Evolutionary conservation across 352 stramenopile species (phyloP).

Genomic region (Globisporangium okanoganense): DNA sequence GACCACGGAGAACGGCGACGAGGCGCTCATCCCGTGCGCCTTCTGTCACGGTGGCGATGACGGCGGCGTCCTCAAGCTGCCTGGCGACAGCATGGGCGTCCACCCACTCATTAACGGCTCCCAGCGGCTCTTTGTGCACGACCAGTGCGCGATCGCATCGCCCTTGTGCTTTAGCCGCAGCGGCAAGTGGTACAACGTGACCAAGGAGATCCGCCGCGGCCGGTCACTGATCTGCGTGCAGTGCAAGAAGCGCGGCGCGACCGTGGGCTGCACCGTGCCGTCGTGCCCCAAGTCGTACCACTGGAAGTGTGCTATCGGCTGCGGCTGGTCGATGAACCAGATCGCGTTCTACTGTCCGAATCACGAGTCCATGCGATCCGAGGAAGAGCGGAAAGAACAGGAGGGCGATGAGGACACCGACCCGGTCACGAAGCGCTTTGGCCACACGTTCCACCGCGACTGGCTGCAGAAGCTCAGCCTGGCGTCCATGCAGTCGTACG

Average conservation of each 20-base stretch:
- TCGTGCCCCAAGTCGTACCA: constrained; percentile 73
- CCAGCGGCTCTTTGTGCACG: constrained; percentile 81
- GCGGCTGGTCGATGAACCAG: constrained; percentile 67
- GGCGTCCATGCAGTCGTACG: constrained; percentile 54
- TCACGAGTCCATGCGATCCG: constrained; percentile 34
- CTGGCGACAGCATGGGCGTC: constrained; percentile 68
- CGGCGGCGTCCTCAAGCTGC: constrained; percentile 66
- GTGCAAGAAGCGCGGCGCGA: constrained; percentile 73
- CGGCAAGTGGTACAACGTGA: constrained; percentile 82
- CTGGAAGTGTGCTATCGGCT: constrained; percentile 76
- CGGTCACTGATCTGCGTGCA: constrained; percentile 57
- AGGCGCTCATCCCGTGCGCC: constrained; percentile 67
- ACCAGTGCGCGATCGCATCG: constrained; percentile 83
- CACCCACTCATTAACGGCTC: constrained; percentile 63
- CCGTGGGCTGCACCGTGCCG: constrained; percentile 66
- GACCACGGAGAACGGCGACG: constrained; percentile 24
- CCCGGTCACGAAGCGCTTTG: constrained; percentile 55
- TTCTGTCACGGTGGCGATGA: constrained; percentile 76
- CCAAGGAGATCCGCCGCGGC: constrained; percentile 76
- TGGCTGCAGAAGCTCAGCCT: constrained; percentile 67
- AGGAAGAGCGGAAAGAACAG: constrained; percentile 24
- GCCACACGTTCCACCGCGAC: constrained; percentile 67
- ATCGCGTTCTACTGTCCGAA: constrained; percentile 83
- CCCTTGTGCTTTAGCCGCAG: constrained; percentile 77
- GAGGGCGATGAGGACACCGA: constrained; percentile 33